A percentile compares a stretch with the other conserved stretches of the same genome.
These are phyloP conservation scores for baker's yeast (Saccharomyces cerevisiae) DNA, from an alignment of 805 yeast species.

Conservation along the genomic window DNA sequence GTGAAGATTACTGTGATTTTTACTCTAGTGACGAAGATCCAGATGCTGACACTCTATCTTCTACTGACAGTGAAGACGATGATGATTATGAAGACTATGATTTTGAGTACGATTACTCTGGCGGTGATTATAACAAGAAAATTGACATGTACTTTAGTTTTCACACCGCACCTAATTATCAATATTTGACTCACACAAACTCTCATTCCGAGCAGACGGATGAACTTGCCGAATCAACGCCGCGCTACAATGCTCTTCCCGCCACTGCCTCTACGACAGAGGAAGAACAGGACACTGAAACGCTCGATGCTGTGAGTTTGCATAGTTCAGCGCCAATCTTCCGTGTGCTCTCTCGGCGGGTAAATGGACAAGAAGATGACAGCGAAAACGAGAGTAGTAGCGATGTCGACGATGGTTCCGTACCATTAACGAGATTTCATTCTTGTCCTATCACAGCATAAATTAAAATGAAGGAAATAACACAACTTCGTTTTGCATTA, in stretches of 20 bases:
- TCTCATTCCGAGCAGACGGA: background rate
- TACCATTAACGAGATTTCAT: background rate
- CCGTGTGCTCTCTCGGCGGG: background rate
- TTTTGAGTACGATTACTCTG: background rate
- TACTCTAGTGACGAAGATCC: background rate
- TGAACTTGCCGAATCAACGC: background rate
- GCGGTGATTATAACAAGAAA: background rate
- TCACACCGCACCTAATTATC: background rate
- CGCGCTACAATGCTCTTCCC: background rate
- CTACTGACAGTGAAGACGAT: conserved; percentile 1
- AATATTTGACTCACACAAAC: background rate
- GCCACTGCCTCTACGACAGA: background rate
- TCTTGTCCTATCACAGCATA: background rate
- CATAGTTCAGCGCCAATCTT: background rate
- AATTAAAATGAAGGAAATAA: background rate
- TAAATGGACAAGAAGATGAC: background rate
- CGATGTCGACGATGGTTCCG: conserved; percentile 2
- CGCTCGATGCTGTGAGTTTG: background rate
- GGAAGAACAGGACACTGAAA: background rate
- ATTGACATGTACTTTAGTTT: background rate
- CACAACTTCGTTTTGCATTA: background rate
- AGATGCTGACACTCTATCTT: background rate
- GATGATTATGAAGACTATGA: conserved; percentile 11
- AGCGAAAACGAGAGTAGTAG: conserved; percentile 14
- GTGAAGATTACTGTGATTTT: conserved; percentile 1